Evolutionary conservation across 2,329 filamentous ascomycete genomes (phyloP).

Genomic region (Parastagonospora avenae): DNA sequence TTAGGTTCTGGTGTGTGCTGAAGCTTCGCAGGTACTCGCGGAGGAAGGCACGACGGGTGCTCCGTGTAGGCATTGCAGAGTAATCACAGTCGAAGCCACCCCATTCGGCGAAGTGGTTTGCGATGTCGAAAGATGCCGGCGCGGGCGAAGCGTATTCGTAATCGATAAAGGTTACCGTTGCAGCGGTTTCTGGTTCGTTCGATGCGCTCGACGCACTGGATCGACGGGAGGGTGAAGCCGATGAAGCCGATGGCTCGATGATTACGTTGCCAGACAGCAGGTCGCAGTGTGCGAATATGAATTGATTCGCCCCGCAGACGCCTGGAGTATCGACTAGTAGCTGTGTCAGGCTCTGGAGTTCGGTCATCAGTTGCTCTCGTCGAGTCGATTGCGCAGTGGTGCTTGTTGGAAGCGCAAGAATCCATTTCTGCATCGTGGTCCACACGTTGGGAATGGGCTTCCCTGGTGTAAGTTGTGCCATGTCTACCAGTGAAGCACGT

Average conservation of each 20-base stretch:
- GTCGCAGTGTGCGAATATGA: slow-evolving; percentile 95
- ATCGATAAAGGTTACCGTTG: slow-evolving; percentile 75
- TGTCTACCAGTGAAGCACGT: slow-evolving; percentile 44
- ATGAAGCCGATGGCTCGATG: slow-evolving; percentile 63
- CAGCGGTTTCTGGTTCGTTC: slow-evolving; percentile 34
- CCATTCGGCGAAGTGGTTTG: slow-evolving; percentile 99
- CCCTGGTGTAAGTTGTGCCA: slow-evolving; percentile 59
- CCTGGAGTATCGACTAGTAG: slow-evolving; percentile 78
- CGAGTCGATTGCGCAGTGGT: slow-evolving; percentile 72
- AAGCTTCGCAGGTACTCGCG: slow-evolving; percentile 81
- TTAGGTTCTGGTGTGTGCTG: slow-evolving; percentile 47
- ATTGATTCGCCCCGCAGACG: slow-evolving; percentile 70
- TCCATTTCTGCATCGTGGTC: slow-evolving; percentile 97
- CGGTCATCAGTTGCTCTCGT: slow-evolving; percentile 71
- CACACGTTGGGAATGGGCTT: slow-evolving; percentile 86
- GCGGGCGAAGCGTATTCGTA: slow-evolving; percentile 97
- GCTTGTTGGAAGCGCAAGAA: slow-evolving; percentile 76
- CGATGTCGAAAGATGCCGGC: slow-evolving; percentile 92
- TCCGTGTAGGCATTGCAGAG: slow-evolving; percentile 75
- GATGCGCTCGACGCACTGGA: slow-evolving; percentile 40
- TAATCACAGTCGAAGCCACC: slow-evolving; percentile 96
- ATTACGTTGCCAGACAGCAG: slow-evolving; percentile 97
- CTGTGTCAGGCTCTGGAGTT: slow-evolving; percentile 71
- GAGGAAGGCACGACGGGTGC: slow-evolving; percentile 80
- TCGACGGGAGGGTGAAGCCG: slow-evolving; percentile 39